These are phyloP conservation scores for Botryotinia calthae DNA, from an alignment of 2,329 filamentous ascomycete species.

Conservation along the genomic window DNA sequence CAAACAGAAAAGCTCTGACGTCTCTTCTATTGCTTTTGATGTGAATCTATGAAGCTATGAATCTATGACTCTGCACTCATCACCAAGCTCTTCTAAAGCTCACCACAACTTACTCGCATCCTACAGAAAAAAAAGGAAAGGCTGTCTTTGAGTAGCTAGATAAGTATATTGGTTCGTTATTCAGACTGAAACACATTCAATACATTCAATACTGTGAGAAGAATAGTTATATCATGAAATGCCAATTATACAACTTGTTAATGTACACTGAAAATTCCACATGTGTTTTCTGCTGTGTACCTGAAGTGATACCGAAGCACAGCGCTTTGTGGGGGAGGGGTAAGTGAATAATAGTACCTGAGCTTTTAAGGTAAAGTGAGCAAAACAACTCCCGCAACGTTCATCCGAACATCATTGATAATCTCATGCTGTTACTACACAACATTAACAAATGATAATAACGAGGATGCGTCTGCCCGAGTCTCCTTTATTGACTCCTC, in stretches of 20 bases:
- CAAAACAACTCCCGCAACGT: background rate
- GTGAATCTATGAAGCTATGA: background rate
- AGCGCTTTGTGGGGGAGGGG: constrained; percentile 11
- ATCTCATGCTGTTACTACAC: background rate
- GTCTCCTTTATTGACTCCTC: constrained; percentile 32
- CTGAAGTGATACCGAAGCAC: background rate
- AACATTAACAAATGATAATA: constrained; percentile 19
- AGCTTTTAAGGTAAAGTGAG: background rate
- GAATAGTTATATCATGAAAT: background rate
- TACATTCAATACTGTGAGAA: background rate
- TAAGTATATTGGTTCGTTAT: background rate
- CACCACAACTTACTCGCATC: background rate
- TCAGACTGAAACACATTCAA: background rate
- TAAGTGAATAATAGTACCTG: background rate
- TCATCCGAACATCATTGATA: background rate
- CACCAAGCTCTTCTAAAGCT: background rate
- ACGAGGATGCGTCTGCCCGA: constrained; percentile 35
- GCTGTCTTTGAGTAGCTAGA: background rate
- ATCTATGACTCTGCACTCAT: background rate
- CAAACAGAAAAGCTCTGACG: background rate
- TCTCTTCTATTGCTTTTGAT: constrained; percentile 3
- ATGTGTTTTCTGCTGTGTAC: background rate
- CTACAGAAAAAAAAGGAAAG: no score
- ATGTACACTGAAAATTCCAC: background rate
- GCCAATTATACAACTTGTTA: background rate